Percentiles rank a stretch among this genome's conserved stretches.
Conservation (phyloP, 1,139 yeast species). For the Kodamaea suecica region DNA sequence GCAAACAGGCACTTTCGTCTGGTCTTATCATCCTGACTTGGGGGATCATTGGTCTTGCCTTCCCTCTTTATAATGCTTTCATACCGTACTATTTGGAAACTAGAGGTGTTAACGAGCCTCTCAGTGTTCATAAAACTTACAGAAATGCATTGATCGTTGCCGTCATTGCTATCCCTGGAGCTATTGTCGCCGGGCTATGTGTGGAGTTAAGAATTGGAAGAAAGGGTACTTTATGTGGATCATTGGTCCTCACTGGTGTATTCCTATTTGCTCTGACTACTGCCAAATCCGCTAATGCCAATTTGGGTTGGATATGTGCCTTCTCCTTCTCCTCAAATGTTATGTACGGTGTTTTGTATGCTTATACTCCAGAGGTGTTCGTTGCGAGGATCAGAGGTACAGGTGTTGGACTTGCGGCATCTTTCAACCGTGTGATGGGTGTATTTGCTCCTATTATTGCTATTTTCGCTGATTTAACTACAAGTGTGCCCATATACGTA, state of each 20-base stretch:
- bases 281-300: slow-evolving; percentile 36
- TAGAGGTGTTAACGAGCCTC: slow-evolving; percentile 32
- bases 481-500: slow-evolving; percentile 44
- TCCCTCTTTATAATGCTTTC: slow-evolving; percentile 45
- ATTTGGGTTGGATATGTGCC: slow-evolving; percentile 45
- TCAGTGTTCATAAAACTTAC: slow-evolving; percentile 36
- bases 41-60: slow-evolving; percentile 46
- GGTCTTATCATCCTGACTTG: slow-evolving; percentile 35
- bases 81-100: slow-evolving; percentile 39
- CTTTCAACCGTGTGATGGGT: slow-evolving; percentile 41
- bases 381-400: slow-evolving; percentile 42
- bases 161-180: slow-evolving; percentile 42
- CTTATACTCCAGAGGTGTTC: slow-evolving; percentile 46
- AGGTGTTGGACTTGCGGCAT: slow-evolving; percentile 43
- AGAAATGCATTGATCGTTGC: slow-evolving; percentile 41
- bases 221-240: slow-evolving; percentile 35
- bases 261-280: slow-evolving; percentile 42
- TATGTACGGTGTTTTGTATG: slow-evolving; percentile 45
- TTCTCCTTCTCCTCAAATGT: slow-evolving; percentile 41
- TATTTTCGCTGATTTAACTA: slow-evolving; percentile 39
- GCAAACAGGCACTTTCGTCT: slow-evolving; percentile 32
- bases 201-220: slow-evolving; percentile 41
- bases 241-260: slow-evolving; percentile 38
- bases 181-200: slow-evolving; percentile 36
- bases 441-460: slow-evolving; percentile 47